phyloP scores from a whole-genome alignment of 306 rosid genomes.

The Cucurbita maxima region DNA sequence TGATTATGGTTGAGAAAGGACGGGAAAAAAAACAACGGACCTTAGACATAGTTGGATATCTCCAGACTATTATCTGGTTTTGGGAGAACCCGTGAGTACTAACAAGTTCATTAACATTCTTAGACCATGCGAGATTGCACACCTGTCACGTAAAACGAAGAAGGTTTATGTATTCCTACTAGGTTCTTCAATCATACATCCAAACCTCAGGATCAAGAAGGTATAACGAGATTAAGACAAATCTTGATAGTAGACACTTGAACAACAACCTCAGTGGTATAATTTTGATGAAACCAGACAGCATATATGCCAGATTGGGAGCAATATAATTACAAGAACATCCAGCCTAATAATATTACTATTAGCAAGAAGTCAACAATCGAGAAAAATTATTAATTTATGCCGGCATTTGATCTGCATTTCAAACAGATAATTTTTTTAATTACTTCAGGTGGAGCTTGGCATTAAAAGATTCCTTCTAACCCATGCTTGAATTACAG shows the following conservation, averaged over 20 bases:
- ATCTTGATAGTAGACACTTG: not conserved
- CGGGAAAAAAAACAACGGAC: conserved; percentile 19
- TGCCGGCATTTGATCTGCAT: not conserved
- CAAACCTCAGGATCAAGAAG: not conserved
- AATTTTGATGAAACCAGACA: conserved; percentile 1
- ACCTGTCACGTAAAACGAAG: conserved; percentile 40
- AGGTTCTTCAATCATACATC: not conserved
- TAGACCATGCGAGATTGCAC: conserved; percentile 97
- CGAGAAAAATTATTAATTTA: not conserved
- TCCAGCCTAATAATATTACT: not conserved
- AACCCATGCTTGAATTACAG: conserved; percentile 1
- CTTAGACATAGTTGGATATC: conserved; percentile 97
- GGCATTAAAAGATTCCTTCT: not conserved
- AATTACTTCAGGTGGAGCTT: not conserved
- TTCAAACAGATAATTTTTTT: not conserved
- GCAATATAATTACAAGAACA: not conserved
- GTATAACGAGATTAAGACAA: not conserved
- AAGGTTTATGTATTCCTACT: not conserved
- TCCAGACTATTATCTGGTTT: conserved; percentile 96
- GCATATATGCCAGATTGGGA: not conserved
- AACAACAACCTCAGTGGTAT: not conserved
- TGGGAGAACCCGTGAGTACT: conserved; percentile 99
- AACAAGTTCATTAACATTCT: conserved; percentile 91
- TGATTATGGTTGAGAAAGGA: not conserved
- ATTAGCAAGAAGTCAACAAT: not conserved